Evolutionary conservation across 169 alveolate genomes (phyloP).

Genomic region (Babesia sp.): DNA sequence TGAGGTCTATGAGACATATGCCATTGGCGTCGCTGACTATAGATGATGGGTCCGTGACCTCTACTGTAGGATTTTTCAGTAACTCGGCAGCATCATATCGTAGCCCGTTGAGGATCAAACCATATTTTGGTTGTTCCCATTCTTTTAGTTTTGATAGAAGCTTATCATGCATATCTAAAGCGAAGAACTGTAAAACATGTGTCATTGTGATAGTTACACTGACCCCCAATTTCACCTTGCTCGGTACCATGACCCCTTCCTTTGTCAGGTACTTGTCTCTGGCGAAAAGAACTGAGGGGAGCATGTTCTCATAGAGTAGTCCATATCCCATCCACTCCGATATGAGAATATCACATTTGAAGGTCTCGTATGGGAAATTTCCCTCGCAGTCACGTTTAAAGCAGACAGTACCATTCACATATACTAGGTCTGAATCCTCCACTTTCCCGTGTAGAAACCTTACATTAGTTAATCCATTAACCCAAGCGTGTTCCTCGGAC

Average conservation of each 20-base stretch:
- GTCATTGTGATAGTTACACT: conserved; percentile 90
- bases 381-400: conserved; percentile 86
- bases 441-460: conserved; percentile 79
- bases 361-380: conserved; percentile 89
- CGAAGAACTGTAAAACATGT: conserved; percentile 87
- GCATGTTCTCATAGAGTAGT: conserved; percentile 93
- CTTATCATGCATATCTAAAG: conserved; percentile 91
- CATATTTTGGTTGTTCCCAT: conserved; percentile 84
- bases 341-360: conserved; percentile 93
- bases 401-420: conserved; percentile 50
- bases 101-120: conserved; percentile 63
- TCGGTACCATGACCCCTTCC: conserved; percentile 65
- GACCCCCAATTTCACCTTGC: conserved; percentile 82
- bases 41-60: conserved; percentile 52
- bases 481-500: conserved; percentile 87
- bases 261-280: conserved; percentile 72
- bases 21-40: conserved; percentile 62
- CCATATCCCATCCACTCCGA: conserved; percentile 99
- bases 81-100: conserved; percentile 53
- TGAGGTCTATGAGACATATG: conserved; percentile 54
- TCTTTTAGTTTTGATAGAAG: conserved; percentile 83
- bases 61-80: conserved; percentile 66
- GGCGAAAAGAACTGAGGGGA: conserved; percentile 92
- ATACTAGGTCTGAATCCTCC: conserved; percentile 40
- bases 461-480: conserved; percentile 85